phyloP scores from a whole-genome alignment of 495 filamentous ascomycete species.

The Xylaria grammica region DNA sequence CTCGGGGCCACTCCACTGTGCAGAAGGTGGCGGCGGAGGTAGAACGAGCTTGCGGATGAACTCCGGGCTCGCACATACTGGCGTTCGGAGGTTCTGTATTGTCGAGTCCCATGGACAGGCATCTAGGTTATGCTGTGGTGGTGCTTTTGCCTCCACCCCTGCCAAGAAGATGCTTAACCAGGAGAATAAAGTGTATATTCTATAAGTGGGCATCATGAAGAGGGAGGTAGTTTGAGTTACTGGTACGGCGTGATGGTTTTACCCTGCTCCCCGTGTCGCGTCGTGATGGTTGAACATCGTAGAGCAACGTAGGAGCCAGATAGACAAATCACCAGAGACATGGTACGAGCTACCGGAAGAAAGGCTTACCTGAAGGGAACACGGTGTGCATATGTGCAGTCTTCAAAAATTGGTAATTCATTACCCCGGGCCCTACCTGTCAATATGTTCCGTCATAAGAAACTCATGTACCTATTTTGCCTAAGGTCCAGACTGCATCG shows the following conservation, averaged over 20 bases:
- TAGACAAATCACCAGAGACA: background rate
- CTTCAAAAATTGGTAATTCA: background rate
- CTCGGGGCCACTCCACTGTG: constrained; percentile 42
- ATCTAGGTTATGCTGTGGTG: background rate
- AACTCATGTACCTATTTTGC: constrained; percentile 2
- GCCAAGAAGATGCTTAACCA: constrained; percentile 1
- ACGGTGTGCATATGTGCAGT: background rate
- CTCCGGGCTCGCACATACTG: constrained; percentile 18
- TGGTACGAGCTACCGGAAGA: background rate
- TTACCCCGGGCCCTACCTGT: constrained; percentile 1
- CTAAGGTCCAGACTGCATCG: constrained; percentile 9
- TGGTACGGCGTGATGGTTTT: background rate
- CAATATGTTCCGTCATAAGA: background rate
- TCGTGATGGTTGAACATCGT: background rate
- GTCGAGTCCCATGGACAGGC: constrained; percentile 17
- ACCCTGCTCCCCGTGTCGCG: background rate
- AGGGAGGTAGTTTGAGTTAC: background rate
- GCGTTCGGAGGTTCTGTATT: constrained; percentile 2
- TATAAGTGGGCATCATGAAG: constrained; percentile 2
- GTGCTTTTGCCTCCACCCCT: background rate
- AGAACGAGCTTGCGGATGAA: constrained; percentile 6
- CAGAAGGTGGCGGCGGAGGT: background rate
- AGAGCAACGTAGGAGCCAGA: background rate
- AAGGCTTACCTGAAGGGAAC: background rate
- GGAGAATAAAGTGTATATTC: background rate